phyloP scores from a whole-genome alignment of 306 rosid species.

The Senna tora region DNA sequence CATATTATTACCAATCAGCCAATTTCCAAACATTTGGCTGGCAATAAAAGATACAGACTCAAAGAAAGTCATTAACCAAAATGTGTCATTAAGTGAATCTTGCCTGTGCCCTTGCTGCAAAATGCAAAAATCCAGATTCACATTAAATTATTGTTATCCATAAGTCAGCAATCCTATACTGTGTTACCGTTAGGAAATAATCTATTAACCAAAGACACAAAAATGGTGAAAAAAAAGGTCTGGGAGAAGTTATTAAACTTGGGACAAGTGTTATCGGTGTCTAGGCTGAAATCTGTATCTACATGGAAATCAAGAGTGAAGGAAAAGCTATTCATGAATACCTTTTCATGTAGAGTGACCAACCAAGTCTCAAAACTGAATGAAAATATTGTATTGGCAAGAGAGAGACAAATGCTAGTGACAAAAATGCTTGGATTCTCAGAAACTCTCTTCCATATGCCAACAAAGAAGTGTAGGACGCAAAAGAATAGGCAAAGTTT shows the following conservation, averaged over 20 bases:
- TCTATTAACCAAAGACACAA: background rate
- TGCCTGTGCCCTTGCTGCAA: slow-evolving; percentile 91
- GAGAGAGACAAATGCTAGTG: slow-evolving; percentile 67
- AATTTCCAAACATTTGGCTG: slow-evolving; percentile 86
- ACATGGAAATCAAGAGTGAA: slow-evolving; percentile 36
- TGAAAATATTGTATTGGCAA: slow-evolving; percentile 74
- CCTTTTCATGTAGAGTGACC: slow-evolving; percentile 91
- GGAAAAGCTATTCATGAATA: slow-evolving; percentile 38
- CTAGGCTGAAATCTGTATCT: slow-evolving; percentile 20
- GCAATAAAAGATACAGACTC: slow-evolving; percentile 81
- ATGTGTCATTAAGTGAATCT: slow-evolving; percentile 79
- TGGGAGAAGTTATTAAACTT: slow-evolving; percentile 29
- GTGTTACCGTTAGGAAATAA: slow-evolving; percentile 6
- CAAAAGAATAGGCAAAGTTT: slow-evolving; percentile 74
- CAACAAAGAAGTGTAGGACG: slow-evolving; percentile 68
- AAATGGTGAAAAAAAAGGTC: slow-evolving; percentile 1
- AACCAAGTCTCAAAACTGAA: slow-evolving; percentile 91
- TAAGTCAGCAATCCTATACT: slow-evolving; percentile 1
- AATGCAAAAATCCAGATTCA: slow-evolving; percentile 26
- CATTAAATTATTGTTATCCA: slow-evolving; percentile 29
- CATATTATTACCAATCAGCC: slow-evolving; percentile 62
- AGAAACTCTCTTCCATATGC: slow-evolving; percentile 71
- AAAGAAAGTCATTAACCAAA: slow-evolving; percentile 90
- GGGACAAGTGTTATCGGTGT: slow-evolving; percentile 14
- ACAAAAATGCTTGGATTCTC: slow-evolving; percentile 64